These are phyloP conservation scores for Pseudogymnoascus sp. DNA, from an alignment of 2,329 filamentous ascomycete species.

Conservation along the genomic window DNA sequence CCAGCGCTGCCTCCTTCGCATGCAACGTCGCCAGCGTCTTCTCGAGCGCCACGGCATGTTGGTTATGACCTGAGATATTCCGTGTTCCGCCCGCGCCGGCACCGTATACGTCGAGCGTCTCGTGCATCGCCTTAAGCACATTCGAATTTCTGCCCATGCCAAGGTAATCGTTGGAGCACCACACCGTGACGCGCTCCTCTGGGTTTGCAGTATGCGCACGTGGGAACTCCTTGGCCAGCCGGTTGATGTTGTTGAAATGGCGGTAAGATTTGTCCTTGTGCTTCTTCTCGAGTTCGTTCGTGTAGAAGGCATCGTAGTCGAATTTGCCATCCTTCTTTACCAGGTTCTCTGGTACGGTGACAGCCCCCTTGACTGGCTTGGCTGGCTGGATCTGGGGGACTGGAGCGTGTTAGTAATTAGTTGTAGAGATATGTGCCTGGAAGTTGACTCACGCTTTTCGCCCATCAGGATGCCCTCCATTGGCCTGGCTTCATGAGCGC, in stretches of 20 bases:
- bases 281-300: constrained; percentile 88
- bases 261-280: constrained; percentile 99
- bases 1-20: constrained; percentile 81
- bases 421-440: background rate
- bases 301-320: constrained; percentile 86
- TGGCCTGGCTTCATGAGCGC: constrained; percentile 66
- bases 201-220: constrained; percentile 80
- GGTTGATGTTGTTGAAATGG: constrained; percentile 99
- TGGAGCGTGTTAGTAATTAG: constrained; percentile 21
- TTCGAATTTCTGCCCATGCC: constrained; percentile 90
- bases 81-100: constrained; percentile 90
- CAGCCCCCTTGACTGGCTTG: constrained; percentile 14
- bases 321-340: constrained; percentile 50
- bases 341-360: constrained; percentile 16
- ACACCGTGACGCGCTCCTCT: constrained; percentile 86
- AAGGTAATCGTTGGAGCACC: constrained; percentile 98
- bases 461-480: constrained; percentile 50
- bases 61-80: constrained; percentile 97
- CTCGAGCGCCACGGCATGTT: constrained; percentile 82
- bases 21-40: constrained; percentile 76
- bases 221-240: constrained; percentile 90
- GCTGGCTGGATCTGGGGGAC: constrained; percentile 24
- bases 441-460: constrained; percentile 39
- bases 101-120: constrained; percentile 88
- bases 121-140: constrained; percentile 86